A percentile compares a stretch with the other conserved stretches of the same genome.
Conservation (phyloP, 2,329 filamentous ascomycete genomes). For the Grosmannia penicillata region DNA sequence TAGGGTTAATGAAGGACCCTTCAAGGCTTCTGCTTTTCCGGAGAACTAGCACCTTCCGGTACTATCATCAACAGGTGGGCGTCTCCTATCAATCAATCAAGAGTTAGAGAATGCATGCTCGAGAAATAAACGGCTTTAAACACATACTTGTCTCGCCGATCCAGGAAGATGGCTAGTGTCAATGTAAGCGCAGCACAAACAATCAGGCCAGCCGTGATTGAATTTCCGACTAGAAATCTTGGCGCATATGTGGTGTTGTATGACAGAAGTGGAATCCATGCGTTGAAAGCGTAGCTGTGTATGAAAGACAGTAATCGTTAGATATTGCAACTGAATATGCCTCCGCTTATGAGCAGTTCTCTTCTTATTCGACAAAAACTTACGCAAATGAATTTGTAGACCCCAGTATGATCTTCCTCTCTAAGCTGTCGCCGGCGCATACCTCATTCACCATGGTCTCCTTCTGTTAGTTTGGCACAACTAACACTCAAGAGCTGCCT, state of each 20-base stretch:
- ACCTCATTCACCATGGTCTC: constrained; percentile 2
- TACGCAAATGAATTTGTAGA: background rate
- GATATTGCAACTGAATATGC: background rate
- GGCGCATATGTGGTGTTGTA: constrained; percentile 1
- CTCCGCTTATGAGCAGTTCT: background rate
- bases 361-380: background rate
- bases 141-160: background rate
- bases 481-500: background rate
- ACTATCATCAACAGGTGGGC: no score
- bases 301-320: no score
- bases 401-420: constrained; percentile 1
- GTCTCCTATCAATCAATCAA: no score
- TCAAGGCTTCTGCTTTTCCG: no score
- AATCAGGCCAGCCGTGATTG: background rate
- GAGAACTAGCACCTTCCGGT: no score
- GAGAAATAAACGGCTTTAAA: no score
- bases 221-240: background rate
- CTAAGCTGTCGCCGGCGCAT: constrained; percentile 1
- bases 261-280: background rate
- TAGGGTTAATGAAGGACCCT: no score
- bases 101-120: background rate
- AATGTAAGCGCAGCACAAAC: background rate
- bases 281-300: constrained; percentile 1
- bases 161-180: background rate
- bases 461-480: background rate